phyloP scores from a whole-genome alignment of 163 green algal species.

The Scenedesmus sp. region DNA sequence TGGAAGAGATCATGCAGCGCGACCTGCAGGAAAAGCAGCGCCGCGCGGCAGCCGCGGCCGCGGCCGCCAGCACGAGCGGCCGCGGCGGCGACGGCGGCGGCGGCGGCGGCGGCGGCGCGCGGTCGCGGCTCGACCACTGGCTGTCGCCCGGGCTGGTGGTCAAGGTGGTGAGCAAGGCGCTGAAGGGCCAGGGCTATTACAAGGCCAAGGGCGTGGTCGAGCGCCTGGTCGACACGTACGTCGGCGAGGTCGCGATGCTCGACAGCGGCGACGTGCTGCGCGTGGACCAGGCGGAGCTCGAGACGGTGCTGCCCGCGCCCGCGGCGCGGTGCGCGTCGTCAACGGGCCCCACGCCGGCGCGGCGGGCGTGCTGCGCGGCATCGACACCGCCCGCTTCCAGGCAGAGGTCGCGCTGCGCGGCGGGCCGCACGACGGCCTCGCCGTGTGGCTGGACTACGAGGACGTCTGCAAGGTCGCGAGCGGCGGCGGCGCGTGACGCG shows the following conservation, averaged over 20 bases:
- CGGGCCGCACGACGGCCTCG: constrained; percentile 57
- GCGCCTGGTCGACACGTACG: constrained; percentile 77
- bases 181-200: constrained; percentile 90
- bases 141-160: constrained; percentile 75
- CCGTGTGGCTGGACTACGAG: constrained; percentile 90
- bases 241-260: constrained; percentile 87
- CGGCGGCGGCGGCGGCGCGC: constrained; percentile 4
- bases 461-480: constrained; percentile 83
- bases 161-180: constrained; percentile 89
- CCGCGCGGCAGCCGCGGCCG: constrained; percentile 26
- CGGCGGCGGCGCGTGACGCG: too few relatives aligned
- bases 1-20: constrained; percentile 70
- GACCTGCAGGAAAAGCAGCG: constrained; percentile 51
- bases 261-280: constrained; percentile 71
- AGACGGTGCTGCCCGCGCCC: constrained; percentile 78
- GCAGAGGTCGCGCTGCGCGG: constrained; percentile 41
- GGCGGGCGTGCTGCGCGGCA: constrained; percentile 55
- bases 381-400: constrained; percentile 79
- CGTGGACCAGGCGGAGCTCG: constrained; percentile 75
- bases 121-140: constrained; percentile 59
- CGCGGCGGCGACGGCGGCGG: constrained; percentile 4
- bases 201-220: constrained; percentile 84
- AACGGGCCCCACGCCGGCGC: constrained; percentile 67
- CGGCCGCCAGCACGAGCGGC: neutral
- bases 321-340: constrained; percentile 82